Evolutionary conservation across 192 early-diverging fungal genomes (phyloP), one percentile per base, ranked within the genome.

Genomic region (Rhizophagus clarus): DNA sequence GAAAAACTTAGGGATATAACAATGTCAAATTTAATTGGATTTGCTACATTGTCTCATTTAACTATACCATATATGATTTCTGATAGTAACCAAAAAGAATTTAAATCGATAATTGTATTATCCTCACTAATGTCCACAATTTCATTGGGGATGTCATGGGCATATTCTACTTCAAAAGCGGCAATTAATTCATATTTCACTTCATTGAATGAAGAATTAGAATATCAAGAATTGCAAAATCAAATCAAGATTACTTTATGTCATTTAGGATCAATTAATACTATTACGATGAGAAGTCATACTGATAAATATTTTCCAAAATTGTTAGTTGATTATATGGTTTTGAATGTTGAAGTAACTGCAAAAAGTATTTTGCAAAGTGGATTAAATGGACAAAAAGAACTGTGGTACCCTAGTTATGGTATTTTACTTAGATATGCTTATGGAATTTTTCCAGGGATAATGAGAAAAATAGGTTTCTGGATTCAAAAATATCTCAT

Each of bases 141-240:
- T n/a, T 71, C 69, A 71, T 40, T 71, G 22, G 69, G 69, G 45
- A 71, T 71, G 69, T 71, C 69, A n/a, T 71, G 69, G 28, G 28
- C 69, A 40, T 71, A 71, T 37, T 20, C 29, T 22, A 37, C 69
- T 37, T 34, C 69, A 37, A 71, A 71, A 71, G 28, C 69, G 8
- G 69, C 69, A 71, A 40, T 71, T n/a, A 71, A 71, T 40, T 71
- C 69, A 34, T 71, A 71, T 40, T 71, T 71, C 69, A 17, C 2
- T 10, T 71, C 31, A 34, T 40, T 71, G 7, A 29, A 37, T 37
- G 69, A 71, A 34, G 31, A 71, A 71, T 37, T 71, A n/a, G 28
- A n/a, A 71, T 40, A 37, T 37, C 22, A 29, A n/a, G 22, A 42
- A 37, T 37, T 71, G 2, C 15, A 56, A 22, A 56, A 56, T 56